Base-by-base conservation (phyloP, 352 stramenopile genomes). In the Pythium phragmiticola region DNA sequence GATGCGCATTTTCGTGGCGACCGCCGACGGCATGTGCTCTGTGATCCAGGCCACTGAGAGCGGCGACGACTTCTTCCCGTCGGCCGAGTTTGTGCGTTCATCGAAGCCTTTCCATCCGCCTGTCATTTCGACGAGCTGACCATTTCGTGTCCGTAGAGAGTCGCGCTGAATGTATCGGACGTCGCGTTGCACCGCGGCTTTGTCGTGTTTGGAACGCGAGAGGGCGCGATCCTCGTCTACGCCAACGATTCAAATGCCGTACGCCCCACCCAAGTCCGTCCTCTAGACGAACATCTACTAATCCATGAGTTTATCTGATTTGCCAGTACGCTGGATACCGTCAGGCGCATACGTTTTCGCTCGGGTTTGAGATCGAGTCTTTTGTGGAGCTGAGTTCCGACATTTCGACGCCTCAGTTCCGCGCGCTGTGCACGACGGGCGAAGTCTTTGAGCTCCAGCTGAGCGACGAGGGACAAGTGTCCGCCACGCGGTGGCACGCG, bases 1-100 rank as follows among this genome's bases (percentile, higher is more conserved):
- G 81, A 76, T 73, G 37, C 78, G 78, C 2, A 69, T 94, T 36
- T 82, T 94, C 60, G 85, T 90, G n/a, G 73, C 81, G 45, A 94
- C 83, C 13, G 77, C 82, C 2, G 85, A 92, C 63, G 83, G 83
- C 11, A 67, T 57, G 34, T 92, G 85, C 65, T 85, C 69, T 39
- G 76, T 92, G 8, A 88, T 92, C 46, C 77, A 81, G 42, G 73
- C 68, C 13, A 76, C 77, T 2, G 77, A 86, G 19, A 76, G 69
- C 43, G 73, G 72, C 43, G 74, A 83, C 54, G 72, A 86, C 26
- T 76, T 94, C 50, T 72, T 72, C 23, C 59, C 81, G n/a, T 75
- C 68, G 14, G 75, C 72, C 0, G 80, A 90, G 49, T 90, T 94
- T 76, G 85, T 94, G 60, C 60, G 81, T 68, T 9, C 34, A 39